These are phyloP conservation scores for Trebouxia gelatinosa DNA, from an alignment of 163 green algal species.

Conservation along the genomic window DNA sequence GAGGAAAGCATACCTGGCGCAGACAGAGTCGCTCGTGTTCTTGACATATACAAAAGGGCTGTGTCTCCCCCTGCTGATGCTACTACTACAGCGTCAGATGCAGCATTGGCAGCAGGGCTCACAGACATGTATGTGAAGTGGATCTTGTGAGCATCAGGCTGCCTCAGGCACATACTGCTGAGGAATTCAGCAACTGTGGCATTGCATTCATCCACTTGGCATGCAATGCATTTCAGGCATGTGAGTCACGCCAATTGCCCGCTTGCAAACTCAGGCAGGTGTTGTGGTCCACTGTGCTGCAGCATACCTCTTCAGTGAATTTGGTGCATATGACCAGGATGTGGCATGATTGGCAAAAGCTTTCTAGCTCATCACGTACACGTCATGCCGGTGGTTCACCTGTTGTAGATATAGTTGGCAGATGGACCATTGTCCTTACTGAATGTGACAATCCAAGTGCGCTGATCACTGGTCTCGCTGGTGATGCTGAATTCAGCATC, in stretches of 20 bases:
- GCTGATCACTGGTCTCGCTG: conserved; percentile 5
- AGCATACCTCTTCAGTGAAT: no score
- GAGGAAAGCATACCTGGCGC: conserved; percentile 49
- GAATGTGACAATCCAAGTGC: conserved; percentile 26
- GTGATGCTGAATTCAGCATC: conserved; percentile 25
- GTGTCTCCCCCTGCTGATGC: conserved; percentile 16
- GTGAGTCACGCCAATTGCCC: no score
- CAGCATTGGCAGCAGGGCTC: no score
- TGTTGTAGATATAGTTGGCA: conserved; percentile 28
- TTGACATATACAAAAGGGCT: conserved; percentile 55
- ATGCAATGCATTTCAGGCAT: no score
- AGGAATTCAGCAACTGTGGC: background rate
- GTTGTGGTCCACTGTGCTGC: no score
- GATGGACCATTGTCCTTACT: conserved; percentile 1
- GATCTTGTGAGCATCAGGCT: background rate
- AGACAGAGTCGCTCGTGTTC: conserved; percentile 46
- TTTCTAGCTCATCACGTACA: no score
- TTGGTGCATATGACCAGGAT: no score
- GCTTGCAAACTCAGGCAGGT: no score
- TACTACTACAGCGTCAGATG: no score
- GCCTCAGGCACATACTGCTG: background rate
- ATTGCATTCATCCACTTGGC: no score
- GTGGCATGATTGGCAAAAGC: no score
- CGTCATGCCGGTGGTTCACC: background rate
- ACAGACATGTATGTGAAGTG: background rate